Base-by-base conservation (phyloP, 1,284 basidiomycete genomes). In the Jaminaea rosea region DNA sequence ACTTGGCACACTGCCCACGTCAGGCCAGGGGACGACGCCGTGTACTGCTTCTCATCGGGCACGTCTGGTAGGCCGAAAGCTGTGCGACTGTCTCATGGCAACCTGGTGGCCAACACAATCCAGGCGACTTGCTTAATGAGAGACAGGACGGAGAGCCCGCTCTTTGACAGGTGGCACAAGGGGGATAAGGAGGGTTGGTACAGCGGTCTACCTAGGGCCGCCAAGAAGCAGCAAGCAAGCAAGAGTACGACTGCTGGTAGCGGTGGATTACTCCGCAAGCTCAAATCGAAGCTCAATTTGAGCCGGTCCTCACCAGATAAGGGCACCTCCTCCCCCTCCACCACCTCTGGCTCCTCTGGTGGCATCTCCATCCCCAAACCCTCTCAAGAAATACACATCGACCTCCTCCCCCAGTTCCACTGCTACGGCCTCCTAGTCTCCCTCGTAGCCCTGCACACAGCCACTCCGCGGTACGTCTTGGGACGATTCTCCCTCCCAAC, bases 1-100 rank as follows among this genome's bases (percentile, higher is more conserved):
- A 3, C 27, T 13, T 15, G 19, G 2, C 21, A 44, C 21, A 6
- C 13, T 10, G 29, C 41, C 10, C 48, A 34, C 17, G 19, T 42
- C 37, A 11, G 23, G 6, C 19, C 19, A n/a, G 13, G 11, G 13
- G 19, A 15, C 19, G 39, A 42, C 39, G 39, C 39, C 39, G 19
- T 42, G 15, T 42, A 42, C 19, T 42, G 39, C 19, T 42, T 42
- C 39, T 42, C 39, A 26, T 73, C 70, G 2, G 70, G 70, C 37
- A 72, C 70, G 9, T 69, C 70, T 2, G 70, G 69, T 11, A 50
- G 59, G 10, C 70, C 70, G 34, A 73, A 73, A 50, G 70, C 63
- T 4, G 69, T 73, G 26, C 53, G 56, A 37, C 59, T 73, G n/a
- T 62, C 69, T 15, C 70, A 73, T 52, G 53, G 52, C 32, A 66